phyloP scores from a whole-genome alignment of 2,329 filamentous ascomycete species.

The Colletotrichum liaoningense region DNA sequence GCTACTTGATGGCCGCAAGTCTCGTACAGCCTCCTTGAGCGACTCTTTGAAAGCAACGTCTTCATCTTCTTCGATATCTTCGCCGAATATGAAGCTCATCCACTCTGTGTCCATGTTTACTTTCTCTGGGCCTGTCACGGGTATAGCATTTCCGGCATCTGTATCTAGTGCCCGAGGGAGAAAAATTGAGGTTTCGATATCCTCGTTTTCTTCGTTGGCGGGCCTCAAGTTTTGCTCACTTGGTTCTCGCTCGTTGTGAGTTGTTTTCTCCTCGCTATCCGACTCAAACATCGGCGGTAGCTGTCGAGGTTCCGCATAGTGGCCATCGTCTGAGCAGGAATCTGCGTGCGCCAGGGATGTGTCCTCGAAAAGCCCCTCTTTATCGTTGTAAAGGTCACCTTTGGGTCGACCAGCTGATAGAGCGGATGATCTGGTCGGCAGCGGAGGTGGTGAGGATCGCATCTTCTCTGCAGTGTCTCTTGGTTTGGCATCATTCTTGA shows the following conservation, averaged over 20 bases:
- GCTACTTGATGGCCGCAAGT: conserved; percentile 19
- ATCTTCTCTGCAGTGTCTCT: neutral
- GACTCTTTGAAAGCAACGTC: conserved; percentile 18
- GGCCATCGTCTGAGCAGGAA: neutral
- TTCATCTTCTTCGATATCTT: neutral
- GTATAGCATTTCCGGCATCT: neutral
- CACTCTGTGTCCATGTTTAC: conserved; percentile 8
- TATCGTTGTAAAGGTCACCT: neutral
- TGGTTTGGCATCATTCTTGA: neutral
- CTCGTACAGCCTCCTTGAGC: conserved; percentile 9
- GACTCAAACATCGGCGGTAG: neutral
- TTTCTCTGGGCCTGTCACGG: neutral
- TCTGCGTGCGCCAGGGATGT: neutral
- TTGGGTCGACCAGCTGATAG: neutral
- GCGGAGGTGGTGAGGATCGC: neutral
- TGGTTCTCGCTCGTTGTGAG: neutral
- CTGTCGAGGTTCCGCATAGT: neutral
- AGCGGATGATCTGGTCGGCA: neutral
- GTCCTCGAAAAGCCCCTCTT: neutral
- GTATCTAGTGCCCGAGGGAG: neutral
- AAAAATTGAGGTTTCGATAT: neutral
- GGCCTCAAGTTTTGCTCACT: neutral
- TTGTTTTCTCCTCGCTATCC: neutral
- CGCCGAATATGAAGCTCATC: conserved; percentile 33
- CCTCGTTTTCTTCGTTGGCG: too few relatives aligned